Conservation (phyloP, 345 rosid species). For the Trapa bicornis region DNA sequence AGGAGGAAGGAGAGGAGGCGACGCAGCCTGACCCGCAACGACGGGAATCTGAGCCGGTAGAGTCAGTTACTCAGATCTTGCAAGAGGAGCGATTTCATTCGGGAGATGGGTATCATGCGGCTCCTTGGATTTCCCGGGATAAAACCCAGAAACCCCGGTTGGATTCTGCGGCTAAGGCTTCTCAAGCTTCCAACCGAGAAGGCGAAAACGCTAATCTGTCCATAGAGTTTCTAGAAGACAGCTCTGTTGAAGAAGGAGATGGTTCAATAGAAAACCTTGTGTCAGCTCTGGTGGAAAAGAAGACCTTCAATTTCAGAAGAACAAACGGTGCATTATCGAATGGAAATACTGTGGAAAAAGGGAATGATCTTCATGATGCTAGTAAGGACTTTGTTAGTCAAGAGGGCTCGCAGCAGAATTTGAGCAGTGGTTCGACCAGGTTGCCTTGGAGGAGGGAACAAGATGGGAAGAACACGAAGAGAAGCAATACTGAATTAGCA, state of each 20-base stretch:
- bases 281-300: neutral
- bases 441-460: slow-evolving; percentile 23
- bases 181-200: slow-evolving; percentile 1
- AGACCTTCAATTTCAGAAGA: slow-evolving; percentile 2
- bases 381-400: neutral
- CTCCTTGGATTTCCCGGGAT: slow-evolving; percentile 65
- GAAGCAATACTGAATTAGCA: slow-evolving; percentile 38
- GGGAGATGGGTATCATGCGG: slow-evolving; percentile 12
- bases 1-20: slow-evolving; percentile 10
- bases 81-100: slow-evolving; percentile 19
- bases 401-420: neutral
- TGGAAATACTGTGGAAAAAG: neutral
- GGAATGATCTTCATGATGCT: neutral
- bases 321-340: neutral
- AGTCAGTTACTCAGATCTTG: slow-evolving; percentile 16
- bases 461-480: slow-evolving; percentile 13
- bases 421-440: slow-evolving; percentile 10
- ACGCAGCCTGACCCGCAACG: slow-evolving; percentile 8
- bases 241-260: slow-evolving; percentile 9
- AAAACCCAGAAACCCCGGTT: slow-evolving; percentile 12
- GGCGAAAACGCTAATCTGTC: slow-evolving; percentile 8
- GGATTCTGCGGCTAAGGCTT: slow-evolving; percentile 13
- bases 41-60: slow-evolving; percentile 12
- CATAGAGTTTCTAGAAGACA: slow-evolving; percentile 6
- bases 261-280: slow-evolving; percentile 5